These are phyloP conservation scores for Lactarius deliciosus DNA, from an alignment of 768 basidiomycete species.

Conservation along the genomic window DNA sequence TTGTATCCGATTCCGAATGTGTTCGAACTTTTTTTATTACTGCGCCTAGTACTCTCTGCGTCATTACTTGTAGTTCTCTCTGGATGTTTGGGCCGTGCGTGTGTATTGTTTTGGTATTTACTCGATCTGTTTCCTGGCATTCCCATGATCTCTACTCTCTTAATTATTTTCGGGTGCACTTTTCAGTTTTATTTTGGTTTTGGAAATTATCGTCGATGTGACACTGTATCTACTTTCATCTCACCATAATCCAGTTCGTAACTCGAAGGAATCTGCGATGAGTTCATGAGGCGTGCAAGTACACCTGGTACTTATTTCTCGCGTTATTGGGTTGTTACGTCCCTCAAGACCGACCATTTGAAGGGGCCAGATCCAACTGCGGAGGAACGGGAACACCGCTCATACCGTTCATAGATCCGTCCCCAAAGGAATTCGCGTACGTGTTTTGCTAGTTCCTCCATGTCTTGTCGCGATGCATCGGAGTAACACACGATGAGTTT, in stretches of 20 bases:
- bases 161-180: neutral
- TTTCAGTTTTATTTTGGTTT: neutral
- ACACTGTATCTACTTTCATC: neutral
- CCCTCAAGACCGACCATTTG: neutral
- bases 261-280: neutral
- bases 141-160: neutral
- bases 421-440: slow-evolving; percentile 28
- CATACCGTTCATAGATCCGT: slow-evolving; percentile 25
- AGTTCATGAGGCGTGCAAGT: neutral
- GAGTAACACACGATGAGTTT: slow-evolving; percentile 30
- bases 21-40: neutral
- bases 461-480: slow-evolving; percentile 24
- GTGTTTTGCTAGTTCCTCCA: slow-evolving; percentile 25
- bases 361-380: slow-evolving; percentile 7
- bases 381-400: slow-evolving; percentile 20
- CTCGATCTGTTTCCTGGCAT: neutral
- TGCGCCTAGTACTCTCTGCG: neutral
- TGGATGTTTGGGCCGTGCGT: neutral
- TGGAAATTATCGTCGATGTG: neutral
- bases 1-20: neutral
- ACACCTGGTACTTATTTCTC: neutral
- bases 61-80: neutral
- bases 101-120: slow-evolving; percentile 1
- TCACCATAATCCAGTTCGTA: neutral
- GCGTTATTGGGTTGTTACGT: neutral